Base-by-base conservation (phyloP, 148 eudicot genomes). In the Cornus kousa region DNA sequence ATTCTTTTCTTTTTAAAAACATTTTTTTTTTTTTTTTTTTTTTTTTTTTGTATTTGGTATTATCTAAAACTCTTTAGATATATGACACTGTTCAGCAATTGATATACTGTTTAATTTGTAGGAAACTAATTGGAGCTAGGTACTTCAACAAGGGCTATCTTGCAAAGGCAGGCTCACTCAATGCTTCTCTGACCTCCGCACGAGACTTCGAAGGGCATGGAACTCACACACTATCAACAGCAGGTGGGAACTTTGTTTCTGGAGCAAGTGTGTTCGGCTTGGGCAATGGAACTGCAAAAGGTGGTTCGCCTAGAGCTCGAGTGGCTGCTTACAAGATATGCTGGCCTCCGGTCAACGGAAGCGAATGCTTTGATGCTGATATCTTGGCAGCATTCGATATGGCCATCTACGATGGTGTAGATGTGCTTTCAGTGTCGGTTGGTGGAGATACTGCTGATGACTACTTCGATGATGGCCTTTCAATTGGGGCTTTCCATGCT, bases 291-390 rank as follows among this genome's bases (percentile, higher is more conserved):
- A 87, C 91, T 0, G 94, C 90, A 4, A 91, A 90, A 78, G 98
- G 98, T 2, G 96, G 98, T 4, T 88, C 98, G 0, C 98, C 96
- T 1, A 77, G 69, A 59, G 95, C 98, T 24, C 82, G 96, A 13
- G 94, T 90, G 19, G 96, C 92, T 6, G 82, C 96, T 0, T 93
- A 90, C 88, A 93, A 87, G 82, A 91, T 93, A 0, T 93, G 97
- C 75, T 89, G 86, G 86, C 79, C 89, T 0, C 62, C 81, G 1
- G 8, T 75, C 59, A 16, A 74, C 5, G 83, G 40, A 8, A 71
- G 75, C 5, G 82, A 28, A 50, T 93, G 97, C 73, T 81, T 17
- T 19, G 87, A 86, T 35, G 77, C 89, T 28, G 97, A 91, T 64
- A 81, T 90, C n/a, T 3, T 93, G 64, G 76, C 83, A 2, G 97